Percentiles rank a stretch among this genome's conserved stretches.
phyloP scores from a whole-genome alignment of 177 flowering plant species.

The Vitis hybrid region DNA sequence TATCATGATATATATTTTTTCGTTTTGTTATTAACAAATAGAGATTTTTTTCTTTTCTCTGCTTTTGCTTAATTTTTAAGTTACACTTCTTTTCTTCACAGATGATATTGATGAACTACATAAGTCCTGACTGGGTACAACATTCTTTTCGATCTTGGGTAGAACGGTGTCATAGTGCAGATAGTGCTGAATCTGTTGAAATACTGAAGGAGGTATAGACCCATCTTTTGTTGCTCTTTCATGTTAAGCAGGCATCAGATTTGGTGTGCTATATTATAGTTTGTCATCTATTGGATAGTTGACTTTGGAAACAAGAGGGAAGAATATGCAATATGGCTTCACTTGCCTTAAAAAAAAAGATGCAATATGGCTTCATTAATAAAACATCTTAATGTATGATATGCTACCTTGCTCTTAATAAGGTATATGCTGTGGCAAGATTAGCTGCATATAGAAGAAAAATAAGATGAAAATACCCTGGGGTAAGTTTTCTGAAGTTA shows the following conservation, averaged over 20 bases:
- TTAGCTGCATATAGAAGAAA: too few species aligned
- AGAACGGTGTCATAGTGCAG: constrained; percentile 59
- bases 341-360: too few species aligned
- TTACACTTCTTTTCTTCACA: constrained; percentile 31
- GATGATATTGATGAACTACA: constrained; percentile 66
- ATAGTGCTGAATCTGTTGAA: constrained; percentile 82
- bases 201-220: constrained; percentile 67
- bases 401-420: too few species aligned
- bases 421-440: too few species aligned
- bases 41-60: background rate
- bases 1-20: background rate
- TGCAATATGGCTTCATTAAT: too few species aligned
- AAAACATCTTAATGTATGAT: too few species aligned
- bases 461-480: too few species aligned
- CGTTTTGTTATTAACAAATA: background rate
- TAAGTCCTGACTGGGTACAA: constrained; percentile 64
- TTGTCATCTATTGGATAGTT: too few species aligned
- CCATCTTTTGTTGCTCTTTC: background rate
- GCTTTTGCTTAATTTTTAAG: constrained; percentile 6
- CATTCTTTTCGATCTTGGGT: constrained; percentile 62
- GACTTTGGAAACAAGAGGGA: too few species aligned
- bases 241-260: background rate
- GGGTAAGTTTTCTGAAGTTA: too few species aligned
- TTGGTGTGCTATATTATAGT: background rate
- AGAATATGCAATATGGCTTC: too few species aligned